Conservation (phyloP, 805 yeast species). For the Saccharomycopsis sp. region DNA sequence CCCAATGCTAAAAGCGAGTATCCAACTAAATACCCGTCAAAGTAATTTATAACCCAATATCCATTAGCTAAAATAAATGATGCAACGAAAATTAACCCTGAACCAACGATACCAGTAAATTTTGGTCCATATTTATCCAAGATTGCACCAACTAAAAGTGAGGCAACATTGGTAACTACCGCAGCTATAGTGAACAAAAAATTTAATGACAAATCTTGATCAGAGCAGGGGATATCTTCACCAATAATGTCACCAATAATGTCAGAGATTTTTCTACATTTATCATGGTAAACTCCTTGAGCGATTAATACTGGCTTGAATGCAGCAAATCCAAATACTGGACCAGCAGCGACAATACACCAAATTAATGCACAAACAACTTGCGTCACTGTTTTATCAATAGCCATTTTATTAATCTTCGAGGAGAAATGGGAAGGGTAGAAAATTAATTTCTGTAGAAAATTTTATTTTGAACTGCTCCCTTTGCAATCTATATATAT, state of each 20-base stretch:
- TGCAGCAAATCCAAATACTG: conserved; percentile 94
- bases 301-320: conserved; percentile 71
- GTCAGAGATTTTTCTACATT: conserved; percentile 64
- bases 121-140: conserved; percentile 79
- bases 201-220: conserved; percentile 80
- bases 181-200: conserved; percentile 82
- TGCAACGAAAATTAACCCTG: conserved; percentile 51
- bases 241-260: conserved; percentile 52
- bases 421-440: background rate
- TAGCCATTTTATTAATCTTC: background rate
- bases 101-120: conserved; percentile 69
- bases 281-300: conserved; percentile 68
- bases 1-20: conserved; percentile 76
- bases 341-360: conserved; percentile 91
- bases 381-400: conserved; percentile 38
- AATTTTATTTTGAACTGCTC: background rate
- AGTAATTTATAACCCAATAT: conserved; percentile 24
- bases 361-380: conserved; percentile 69
- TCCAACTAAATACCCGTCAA: conserved; percentile 70
- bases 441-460: background rate
- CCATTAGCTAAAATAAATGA: conserved; percentile 41
- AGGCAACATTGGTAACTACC: conserved; percentile 75
- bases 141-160: conserved; percentile 74
- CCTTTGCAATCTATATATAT: background rate
- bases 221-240: conserved; percentile 43